Conservation (phyloP, 192 early-diverging fungal species). For the Phycomyces blakesleeanus region DNA sequence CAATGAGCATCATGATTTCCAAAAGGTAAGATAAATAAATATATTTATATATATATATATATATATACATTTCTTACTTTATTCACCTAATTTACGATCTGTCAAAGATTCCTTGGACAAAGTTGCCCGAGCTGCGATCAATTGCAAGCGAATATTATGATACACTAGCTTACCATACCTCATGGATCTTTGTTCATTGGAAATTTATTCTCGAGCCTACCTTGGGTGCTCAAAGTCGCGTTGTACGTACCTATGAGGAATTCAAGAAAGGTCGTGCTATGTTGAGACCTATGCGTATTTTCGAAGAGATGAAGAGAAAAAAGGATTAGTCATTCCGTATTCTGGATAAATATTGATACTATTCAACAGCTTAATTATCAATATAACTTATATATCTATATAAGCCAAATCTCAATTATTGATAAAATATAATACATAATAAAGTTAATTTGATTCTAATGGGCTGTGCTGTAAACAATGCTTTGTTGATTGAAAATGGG, state of each 20-base stretch:
- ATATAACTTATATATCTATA: too few species aligned
- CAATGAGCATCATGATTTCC: slow-evolving; percentile 98
- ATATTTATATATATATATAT: too few species aligned
- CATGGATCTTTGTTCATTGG: slow-evolving; percentile 81
- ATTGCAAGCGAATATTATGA: slow-evolving; percentile 92
- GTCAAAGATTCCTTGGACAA: slow-evolving; percentile 75
- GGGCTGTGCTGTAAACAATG: too few species aligned
- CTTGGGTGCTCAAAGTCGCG: slow-evolving; percentile 81
- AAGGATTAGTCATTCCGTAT: neutral
- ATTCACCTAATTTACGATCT: neutral
- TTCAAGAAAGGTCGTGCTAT: slow-evolving; percentile 71
- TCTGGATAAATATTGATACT: too few species aligned
- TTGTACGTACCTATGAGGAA: slow-evolving; percentile 65
- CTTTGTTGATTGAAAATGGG: too few species aligned
- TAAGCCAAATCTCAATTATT: too few species aligned
- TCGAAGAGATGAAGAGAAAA: neutral
- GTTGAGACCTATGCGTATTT: slow-evolving; percentile 40
- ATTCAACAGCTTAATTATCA: too few species aligned
- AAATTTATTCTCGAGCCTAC: slow-evolving; percentile 74
- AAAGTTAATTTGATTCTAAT: too few species aligned
- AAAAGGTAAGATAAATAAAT: slow-evolving; percentile 45
- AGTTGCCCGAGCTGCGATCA: slow-evolving; percentile 72
- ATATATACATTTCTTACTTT: too few species aligned
- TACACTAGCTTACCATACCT: slow-evolving; percentile 73
- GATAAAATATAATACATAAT: too few species aligned